Base-by-base conservation (phyloP, 1,139 yeast genomes). In the Pichia sp. region DNA sequence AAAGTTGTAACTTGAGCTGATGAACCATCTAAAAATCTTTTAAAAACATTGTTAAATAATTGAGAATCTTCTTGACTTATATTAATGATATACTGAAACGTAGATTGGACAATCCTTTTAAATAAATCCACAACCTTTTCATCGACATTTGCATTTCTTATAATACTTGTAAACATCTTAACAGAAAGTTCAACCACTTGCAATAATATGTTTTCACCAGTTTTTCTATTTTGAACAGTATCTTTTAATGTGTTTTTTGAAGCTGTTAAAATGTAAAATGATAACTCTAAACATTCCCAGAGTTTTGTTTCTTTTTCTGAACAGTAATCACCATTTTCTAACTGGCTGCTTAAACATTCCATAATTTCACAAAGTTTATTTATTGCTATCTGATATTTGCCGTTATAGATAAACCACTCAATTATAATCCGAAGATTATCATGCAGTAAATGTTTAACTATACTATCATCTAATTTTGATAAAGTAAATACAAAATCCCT, bases 81-180 rank as follows among this genome's bases (percentile, higher is more conserved):
- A 53, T 73, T 74, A 50, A 79, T 74, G 47, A 80, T 65, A 25
- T 63, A 68, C 23, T 79, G 68, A 62, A 81, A 81, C 25, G 79
- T 63, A 44, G 71, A 73, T 56, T 79, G 81, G 4, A 79, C 68
- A 26, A 76, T 66, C 49, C 70, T 62, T 53, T 77, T 76, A 43
- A 71, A 63, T 12, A 70, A 59, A 36, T 64, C 64, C 2, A 65
- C 51, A 1, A 61, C 53, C 25, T 52, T 53, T 0, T 50, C 37
- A 7, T 44, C 35, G 18, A 26, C 16, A 4, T 22, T 20, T 11
- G 42, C 49, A 11, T 24, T 53, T 8, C 41, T 49, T 32, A 60
- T 64, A 18, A 65, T 59, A 7, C 47, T 52, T 42, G 66, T 67
- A 38, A 71, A 69, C 39, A 46, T 54, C 54, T 25, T 57, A 52